A percentile compares a stretch with the other conserved stretches of the same genome.
These are phyloP conservation scores for Rubroboletus satanas DNA, from an alignment of 768 basidiomycete species.

Conservation along the genomic window DNA sequence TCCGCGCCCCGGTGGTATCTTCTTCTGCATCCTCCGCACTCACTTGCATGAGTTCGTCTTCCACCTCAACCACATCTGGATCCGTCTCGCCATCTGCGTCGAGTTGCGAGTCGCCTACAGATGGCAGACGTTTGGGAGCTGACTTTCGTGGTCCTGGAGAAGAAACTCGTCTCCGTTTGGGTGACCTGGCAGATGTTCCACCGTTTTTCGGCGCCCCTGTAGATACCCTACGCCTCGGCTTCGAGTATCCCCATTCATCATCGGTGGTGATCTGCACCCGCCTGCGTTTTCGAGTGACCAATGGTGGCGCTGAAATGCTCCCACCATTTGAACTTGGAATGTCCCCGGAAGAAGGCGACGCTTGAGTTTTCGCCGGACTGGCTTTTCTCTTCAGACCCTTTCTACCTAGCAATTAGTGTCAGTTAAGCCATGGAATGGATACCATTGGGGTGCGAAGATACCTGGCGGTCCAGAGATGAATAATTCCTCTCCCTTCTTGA, in stretches of 20 bases:
- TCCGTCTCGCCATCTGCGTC: slow-evolving; percentile 34
- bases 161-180: slow-evolving; percentile 28
- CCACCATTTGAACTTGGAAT: slow-evolving; percentile 6
- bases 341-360: slow-evolving; percentile 4
- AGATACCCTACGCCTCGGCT: slow-evolving; percentile 13
- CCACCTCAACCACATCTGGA: slow-evolving; percentile 38
- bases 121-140: slow-evolving; percentile 16
- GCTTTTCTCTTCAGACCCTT: slow-evolving; percentile 19
- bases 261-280: slow-evolving; percentile 8
- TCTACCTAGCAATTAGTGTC: slow-evolving; percentile 12
- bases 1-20: slow-evolving; percentile 1
- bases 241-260: slow-evolving; percentile 8
- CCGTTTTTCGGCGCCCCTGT: slow-evolving; percentile 5
- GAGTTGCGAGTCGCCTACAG: slow-evolving; percentile 28
- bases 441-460: slow-evolving; percentile 24
- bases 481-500: slow-evolving; percentile 53
- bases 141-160: slow-evolving; percentile 25
- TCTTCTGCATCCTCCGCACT: slow-evolving; percentile 21
- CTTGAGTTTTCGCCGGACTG: slow-evolving; percentile 7
- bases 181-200: neutral
- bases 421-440: neutral
- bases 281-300: slow-evolving; percentile 25
- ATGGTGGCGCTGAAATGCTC: slow-evolving; percentile 19
- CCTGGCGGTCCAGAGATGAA: slow-evolving; percentile 57
- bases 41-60: slow-evolving; percentile 29